phyloP scores from a whole-genome alignment of 1,284 basidiomycete species.

The Dichomitus squalens region DNA sequence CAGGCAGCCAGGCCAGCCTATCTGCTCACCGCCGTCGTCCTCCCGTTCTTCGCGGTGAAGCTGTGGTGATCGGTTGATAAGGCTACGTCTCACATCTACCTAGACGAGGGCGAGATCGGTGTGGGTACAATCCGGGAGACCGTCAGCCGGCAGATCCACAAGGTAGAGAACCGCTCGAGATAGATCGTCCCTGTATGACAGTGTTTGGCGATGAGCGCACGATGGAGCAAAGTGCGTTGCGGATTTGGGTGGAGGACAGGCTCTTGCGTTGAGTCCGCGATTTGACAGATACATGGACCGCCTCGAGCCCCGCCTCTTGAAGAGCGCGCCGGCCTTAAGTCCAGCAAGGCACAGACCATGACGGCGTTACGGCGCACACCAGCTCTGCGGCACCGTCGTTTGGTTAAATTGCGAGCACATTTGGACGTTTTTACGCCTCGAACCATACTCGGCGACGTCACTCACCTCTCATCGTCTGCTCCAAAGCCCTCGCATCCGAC shows the following conservation, averaged over 20 bases:
- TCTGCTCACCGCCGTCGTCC: neutral
- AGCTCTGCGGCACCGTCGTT: slow-evolving; percentile 12
- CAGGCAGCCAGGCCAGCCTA: neutral
- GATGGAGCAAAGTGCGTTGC: neutral
- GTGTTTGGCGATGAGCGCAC: neutral
- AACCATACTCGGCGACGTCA: slow-evolving; percentile 11
- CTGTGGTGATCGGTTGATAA: neutral
- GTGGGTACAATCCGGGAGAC: neutral
- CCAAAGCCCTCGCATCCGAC: neutral
- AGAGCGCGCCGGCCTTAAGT: neutral
- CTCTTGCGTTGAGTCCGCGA: neutral
- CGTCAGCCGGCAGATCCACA: neutral
- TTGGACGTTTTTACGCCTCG: neutral
- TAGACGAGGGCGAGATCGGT: neutral
- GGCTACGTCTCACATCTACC: neutral
- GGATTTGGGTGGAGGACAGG: neutral
- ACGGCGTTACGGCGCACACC: neutral
- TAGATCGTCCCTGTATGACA: neutral
- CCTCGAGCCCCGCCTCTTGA: neutral
- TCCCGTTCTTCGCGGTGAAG: neutral
- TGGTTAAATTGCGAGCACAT: slow-evolving; percentile 19
- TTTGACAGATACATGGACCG: neutral
- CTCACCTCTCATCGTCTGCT: neutral
- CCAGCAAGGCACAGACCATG: neutral
- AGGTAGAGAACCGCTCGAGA: neutral